Evolutionary conservation across 441 rosid genomes (phyloP).

Genomic region (Kokia cookei): DNA sequence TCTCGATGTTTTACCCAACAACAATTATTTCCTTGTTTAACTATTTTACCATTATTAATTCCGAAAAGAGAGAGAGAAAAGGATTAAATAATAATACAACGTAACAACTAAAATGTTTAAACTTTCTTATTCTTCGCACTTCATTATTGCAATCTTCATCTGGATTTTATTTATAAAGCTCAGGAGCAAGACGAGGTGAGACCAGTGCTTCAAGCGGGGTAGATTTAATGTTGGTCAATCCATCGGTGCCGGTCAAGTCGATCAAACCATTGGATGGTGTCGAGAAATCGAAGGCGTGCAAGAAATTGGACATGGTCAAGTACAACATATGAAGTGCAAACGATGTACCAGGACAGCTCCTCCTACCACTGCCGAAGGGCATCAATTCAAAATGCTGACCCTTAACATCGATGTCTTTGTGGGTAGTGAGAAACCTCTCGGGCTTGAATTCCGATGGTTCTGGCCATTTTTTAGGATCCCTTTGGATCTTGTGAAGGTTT

Average conservation of each 20-base stretch:
- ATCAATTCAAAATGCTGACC: slow-evolving; percentile 23
- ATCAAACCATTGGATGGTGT: slow-evolving; percentile 10
- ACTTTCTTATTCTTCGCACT: not conserved
- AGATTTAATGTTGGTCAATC: slow-evolving; percentile 20
- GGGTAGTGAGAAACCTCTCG: no score
- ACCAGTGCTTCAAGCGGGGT: slow-evolving; percentile 32
- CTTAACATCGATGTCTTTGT: no score
- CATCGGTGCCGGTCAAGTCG: slow-evolving; percentile 29
- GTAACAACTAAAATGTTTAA: no score
- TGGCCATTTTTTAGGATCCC: no score
- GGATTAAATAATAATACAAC: no score
- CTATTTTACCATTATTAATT: no score
- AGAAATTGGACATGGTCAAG: slow-evolving; percentile 24
- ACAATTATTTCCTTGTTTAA: no score
- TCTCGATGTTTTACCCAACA: not conserved
- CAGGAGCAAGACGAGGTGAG: slow-evolving; percentile 25
- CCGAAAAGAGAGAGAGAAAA: no score
- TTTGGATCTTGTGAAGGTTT: no score
- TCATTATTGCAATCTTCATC: not conserved
- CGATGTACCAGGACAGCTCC: slow-evolving; percentile 21
- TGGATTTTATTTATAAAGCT: slow-evolving; percentile 12
- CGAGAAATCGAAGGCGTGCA: slow-evolving; percentile 27
- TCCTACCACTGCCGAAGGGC: slow-evolving; percentile 24
- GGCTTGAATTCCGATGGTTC: no score
- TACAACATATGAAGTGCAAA: slow-evolving; percentile 10